A percentile compares a stretch with the other conserved stretches of the same genome.
Conservation (phyloP, 1,139 yeast species). For the Taphrina wiesneri region DNA sequence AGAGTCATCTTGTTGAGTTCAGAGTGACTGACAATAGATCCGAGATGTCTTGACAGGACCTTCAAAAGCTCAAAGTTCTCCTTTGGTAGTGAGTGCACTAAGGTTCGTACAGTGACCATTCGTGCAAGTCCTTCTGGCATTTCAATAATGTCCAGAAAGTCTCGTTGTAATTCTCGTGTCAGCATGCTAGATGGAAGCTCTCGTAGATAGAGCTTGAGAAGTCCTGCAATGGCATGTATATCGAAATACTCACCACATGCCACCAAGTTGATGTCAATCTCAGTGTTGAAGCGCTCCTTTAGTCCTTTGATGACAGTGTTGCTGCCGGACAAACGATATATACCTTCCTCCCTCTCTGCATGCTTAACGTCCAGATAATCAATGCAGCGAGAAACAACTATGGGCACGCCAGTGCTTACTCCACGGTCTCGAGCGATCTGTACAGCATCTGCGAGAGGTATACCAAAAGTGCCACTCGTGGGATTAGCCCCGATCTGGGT, state of each 20-base stretch:
- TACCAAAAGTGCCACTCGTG: conserved; percentile 58
- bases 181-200: conserved; percentile 68
- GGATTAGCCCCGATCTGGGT: neutral
- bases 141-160: conserved; percentile 45
- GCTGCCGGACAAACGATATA: conserved; percentile 88
- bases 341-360: conserved; percentile 84
- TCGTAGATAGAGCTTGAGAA: conserved; percentile 71
- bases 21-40: conserved; percentile 63
- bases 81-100: conserved; percentile 49
- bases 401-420: conserved; percentile 57
- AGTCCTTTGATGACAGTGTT: conserved; percentile 72
- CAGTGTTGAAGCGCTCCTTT: conserved; percentile 61
- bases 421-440: conserved; percentile 52
- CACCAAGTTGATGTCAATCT: conserved; percentile 69
- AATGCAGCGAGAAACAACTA: conserved; percentile 74
- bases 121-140: conserved; percentile 45
- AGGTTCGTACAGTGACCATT: conserved; percentile 45
- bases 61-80: conserved; percentile 64
- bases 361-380: conserved; percentile 66
- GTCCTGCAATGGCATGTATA: conserved; percentile 71
- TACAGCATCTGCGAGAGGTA: conserved; percentile 58
- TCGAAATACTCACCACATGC: conserved; percentile 44
- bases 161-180: conserved; percentile 53
- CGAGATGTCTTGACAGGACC: conserved; percentile 66
- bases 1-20: conserved; percentile 79